Evolutionary conservation across 345 rosid genomes (phyloP).

Genomic region (Camelina sativa): DNA sequence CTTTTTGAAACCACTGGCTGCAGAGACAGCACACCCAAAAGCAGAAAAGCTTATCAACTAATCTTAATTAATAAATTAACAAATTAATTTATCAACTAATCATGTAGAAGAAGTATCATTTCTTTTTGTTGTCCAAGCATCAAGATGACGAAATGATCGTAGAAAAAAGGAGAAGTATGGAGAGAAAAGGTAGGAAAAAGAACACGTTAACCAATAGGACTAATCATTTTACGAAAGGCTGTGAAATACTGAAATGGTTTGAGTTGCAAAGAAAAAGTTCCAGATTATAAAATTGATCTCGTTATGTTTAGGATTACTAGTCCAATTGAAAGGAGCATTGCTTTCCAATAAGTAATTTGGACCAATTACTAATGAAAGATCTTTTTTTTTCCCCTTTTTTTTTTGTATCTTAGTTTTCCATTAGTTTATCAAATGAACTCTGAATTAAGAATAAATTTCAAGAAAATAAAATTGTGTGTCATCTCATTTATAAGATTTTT

Average conservation of each 20-base stretch:
- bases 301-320: not conserved
- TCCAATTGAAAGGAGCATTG: not conserved
- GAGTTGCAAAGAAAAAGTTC: slow-evolving; percentile 7
- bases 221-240: slow-evolving; percentile 21
- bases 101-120: slow-evolving; percentile 28
- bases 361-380: not conserved
- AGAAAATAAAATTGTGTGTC: not conserved
- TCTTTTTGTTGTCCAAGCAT: slow-evolving; percentile 24
- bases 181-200: slow-evolving; percentile 33
- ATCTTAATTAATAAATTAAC: slow-evolving; percentile 12
- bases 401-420: too few species aligned
- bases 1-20: slow-evolving; percentile 22
- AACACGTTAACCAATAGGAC: slow-evolving; percentile 32
- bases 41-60: slow-evolving; percentile 22
- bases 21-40: slow-evolving; percentile 30
- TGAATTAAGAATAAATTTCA: not conserved
- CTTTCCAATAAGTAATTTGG: not conserved
- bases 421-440: not conserved
- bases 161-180: not conserved
- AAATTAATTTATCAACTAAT: slow-evolving; percentile 18
- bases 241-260: not conserved
- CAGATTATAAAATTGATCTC: not conserved
- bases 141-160: slow-evolving; percentile 33
- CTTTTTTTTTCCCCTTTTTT: too few species aligned
- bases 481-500: not conserved